Evolutionary conservation across 768 basidiomycete species (phyloP), one percentile per base, ranked within the genome.

Genomic region (Steccherinum ochraceum): DNA sequence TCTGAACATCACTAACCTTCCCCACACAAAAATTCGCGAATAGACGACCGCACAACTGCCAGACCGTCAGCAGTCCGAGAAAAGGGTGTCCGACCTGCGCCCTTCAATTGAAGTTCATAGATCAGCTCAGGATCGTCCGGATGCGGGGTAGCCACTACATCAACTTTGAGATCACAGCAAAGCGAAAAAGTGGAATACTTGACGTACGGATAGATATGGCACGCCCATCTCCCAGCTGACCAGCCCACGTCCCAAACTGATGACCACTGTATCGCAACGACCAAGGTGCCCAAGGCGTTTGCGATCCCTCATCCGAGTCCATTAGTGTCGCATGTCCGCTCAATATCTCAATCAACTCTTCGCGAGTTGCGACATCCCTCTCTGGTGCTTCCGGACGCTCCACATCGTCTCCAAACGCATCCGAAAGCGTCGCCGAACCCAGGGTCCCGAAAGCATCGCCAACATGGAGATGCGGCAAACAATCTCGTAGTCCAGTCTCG

Each of bases 71-170:
- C 95, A 47, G 75, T 78, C 21, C 96, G 79, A 0, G 91, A 89
- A 69, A 94, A 98, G 0, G 96, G 94, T 1, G 95, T 98, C 11
- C 96, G 76, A 0, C 96, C 96, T 0, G 86, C 81, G 1, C 96
- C 96, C 65, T 98, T 99, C 57, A 99, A 79, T 66, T 98, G 96
- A 7, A 99, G 74, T 61, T 99, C 96, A 59, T 84, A 87, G 0
- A 71, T 69, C 3, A 73, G 60, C 16, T 78, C 70, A 2, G 78
- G 74, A 42, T 81, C 72, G 5, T 69, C 63, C 0, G 84, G 83
- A 52, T 89, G 83, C 0, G 86, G 81, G 0, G 90, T 91, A n/a
- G 83, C 83, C 51, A 90, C 89, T 91, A 53, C 30, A 12, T 47
- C n/a, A n/a, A n/a, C n/a, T n/a, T n/a, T n/a, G n/a, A n/a, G n/a